Evolutionary conservation across 495 filamentous ascomycete genomes (phyloP).

Genomic region (Daldinia vernicosa): DNA sequence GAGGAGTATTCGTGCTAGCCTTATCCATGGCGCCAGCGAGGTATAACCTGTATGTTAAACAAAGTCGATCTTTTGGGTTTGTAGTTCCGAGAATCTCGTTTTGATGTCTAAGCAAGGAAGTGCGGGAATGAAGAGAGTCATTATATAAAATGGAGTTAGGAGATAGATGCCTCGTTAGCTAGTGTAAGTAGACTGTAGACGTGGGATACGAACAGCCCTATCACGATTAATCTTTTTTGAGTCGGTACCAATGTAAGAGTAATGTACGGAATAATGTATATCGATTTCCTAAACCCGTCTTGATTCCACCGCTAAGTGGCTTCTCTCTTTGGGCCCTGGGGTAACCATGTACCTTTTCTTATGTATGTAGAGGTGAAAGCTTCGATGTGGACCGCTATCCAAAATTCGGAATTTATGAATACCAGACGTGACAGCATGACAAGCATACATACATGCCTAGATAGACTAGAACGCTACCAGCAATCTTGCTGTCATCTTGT

Average conservation of each 20-base stretch:
- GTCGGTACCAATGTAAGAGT: slow-evolving; percentile 15
- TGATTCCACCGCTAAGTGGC: slow-evolving; percentile 25
- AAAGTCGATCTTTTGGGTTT: slow-evolving; percentile 1
- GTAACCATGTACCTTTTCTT: slow-evolving; percentile 27
- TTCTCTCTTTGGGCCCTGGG: slow-evolving; percentile 15
- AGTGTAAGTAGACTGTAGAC: slow-evolving; percentile 14
- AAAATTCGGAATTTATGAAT: slow-evolving; percentile 23
- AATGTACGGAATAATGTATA: too few species aligned
- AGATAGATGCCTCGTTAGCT: slow-evolving; percentile 17
- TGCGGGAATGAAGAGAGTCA: slow-evolving; percentile 24
- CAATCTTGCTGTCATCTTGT: slow-evolving; percentile 8
- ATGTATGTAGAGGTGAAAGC: slow-evolving; percentile 12
- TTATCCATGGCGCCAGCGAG: slow-evolving; percentile 36
- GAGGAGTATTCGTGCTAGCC: slow-evolving; percentile 21
- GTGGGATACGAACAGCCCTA: slow-evolving; percentile 39
- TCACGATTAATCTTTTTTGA: slow-evolving; percentile 11
- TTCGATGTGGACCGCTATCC: slow-evolving; percentile 21
- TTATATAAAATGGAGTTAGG: slow-evolving; percentile 40
- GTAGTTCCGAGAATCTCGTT: slow-evolving; percentile 16
- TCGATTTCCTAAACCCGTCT: slow-evolving; percentile 21
- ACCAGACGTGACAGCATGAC: slow-evolving; percentile 17
- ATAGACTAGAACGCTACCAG: slow-evolving; percentile 3
- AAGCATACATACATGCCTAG: not conserved
- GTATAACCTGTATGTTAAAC: not conserved
- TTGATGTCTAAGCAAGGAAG: slow-evolving; percentile 22